phyloP scores from a whole-genome alignment of 108 stramenopile genomes.

The Schizochytrium sp. region DNA sequence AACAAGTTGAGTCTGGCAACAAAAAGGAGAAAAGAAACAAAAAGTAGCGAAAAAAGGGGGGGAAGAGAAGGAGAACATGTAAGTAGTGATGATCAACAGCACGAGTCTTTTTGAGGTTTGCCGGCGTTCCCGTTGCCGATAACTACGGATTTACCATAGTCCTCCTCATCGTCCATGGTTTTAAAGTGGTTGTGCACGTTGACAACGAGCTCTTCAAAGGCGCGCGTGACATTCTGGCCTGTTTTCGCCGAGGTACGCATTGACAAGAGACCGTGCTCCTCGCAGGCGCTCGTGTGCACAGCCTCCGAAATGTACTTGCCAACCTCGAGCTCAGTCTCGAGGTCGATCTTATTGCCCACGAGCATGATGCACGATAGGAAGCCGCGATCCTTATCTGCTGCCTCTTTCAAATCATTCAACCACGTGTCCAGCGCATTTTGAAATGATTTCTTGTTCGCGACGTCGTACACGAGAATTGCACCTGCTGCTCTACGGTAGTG shows the following conservation, averaged over 20 bases:
- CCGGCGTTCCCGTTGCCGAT: conserved; percentile 17
- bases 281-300: not conserved
- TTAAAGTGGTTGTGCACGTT: conserved; percentile 19
- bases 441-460: conserved; percentile 33
- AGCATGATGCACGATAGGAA: not conserved
- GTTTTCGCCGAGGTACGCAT: conserved; percentile 15
- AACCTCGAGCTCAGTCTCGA: not conserved
- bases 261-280: conserved; percentile 6
- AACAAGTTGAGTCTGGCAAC: too few relatives aligned
- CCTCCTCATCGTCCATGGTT: conserved; percentile 15
- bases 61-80: too few relatives aligned
- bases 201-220: conserved; percentile 1
- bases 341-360: conserved; percentile 18
- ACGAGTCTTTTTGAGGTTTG: not conserved
- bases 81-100: not conserved
- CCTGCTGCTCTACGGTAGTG: conserved; percentile 43
- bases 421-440: conserved; percentile 37
- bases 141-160: conserved; percentile 8
- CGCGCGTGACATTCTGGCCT: not conserved
- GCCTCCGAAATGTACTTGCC: conserved; percentile 19
- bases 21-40: too few relatives aligned
- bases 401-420: conserved; percentile 35
- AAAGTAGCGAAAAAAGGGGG: too few relatives aligned
- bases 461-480: conserved; percentile 41
- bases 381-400: conserved; percentile 2